Base-by-base conservation (phyloP, 1,139 yeast genomes). In the Candida pseudoviswanathii region DNA sequence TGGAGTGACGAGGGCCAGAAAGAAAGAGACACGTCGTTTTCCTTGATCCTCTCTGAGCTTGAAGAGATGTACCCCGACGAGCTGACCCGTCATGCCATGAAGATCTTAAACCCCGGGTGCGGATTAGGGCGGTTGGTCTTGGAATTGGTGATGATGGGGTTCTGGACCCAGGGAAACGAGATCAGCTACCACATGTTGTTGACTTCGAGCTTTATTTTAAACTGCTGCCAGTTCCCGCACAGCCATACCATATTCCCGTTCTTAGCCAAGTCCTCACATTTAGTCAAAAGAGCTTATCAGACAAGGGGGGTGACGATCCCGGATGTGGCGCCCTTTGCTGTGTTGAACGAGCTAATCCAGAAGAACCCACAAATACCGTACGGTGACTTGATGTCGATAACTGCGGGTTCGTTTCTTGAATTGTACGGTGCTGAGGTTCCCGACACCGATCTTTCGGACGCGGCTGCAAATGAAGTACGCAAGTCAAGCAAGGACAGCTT, bases 151-250 rank as follows among this genome's bases (percentile, higher is more conserved):
- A 66, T 64, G 30, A 59, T 75, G 48, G 96, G 96, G 1, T 89
- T 85, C 63, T 68, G 77, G 65, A 81, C 87, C n/a, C 91, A 88
- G 57, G 97, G 96, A 0, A 90, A 89, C 63, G 97, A 91, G 62
- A 81, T 85, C 58, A 85, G 94, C 24, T 86, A 84, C 59, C 95
- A 86, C 60, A 89, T 90, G 96, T 69, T 89, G 3, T 66, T 87
- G 22, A 76, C 85, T 7, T 86, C 95, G 9, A 81, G 81, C 57
- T 85, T 75, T 54, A 66, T 90, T 6, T 65, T 90, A 27, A 89
- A 89, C 60, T 75, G 75, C 50, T 73, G 83, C 29, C 66, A 64
- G 36, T 61, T 65, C 46, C 65, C 69, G 5, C 68, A 77, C 45
- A 63, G 67, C 41, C 70, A 68, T 53, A 65, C 74, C 2, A 63